Conservation (phyloP, 192 early-diverging fungal genomes). For the Podila epigama region DNA sequence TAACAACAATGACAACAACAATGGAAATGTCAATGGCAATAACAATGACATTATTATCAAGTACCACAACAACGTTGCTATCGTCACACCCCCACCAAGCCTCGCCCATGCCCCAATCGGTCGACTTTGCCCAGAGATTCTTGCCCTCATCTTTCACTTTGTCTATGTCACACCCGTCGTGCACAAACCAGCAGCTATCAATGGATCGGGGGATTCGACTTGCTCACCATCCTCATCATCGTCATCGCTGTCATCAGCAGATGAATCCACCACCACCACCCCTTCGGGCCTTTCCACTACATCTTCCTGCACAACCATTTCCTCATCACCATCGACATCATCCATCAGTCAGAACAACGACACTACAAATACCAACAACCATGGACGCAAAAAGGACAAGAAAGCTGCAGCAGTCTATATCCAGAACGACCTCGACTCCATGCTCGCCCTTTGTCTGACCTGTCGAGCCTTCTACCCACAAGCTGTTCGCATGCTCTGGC, state of each 20-base stretch:
- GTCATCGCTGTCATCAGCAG: not conserved
- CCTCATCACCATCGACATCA: not conserved
- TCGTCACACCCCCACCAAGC: too few species aligned
- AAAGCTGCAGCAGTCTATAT: conserved; percentile 19
- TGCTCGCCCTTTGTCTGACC: conserved; percentile 36
- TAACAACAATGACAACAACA: too few species aligned
- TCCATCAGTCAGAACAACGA: not conserved
- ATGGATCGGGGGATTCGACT: not conserved
- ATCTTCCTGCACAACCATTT: too few species aligned
- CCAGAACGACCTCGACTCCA: conserved; percentile 32
- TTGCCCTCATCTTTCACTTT: conserved; percentile 42
- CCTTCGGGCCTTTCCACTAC: too few species aligned
- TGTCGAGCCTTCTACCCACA: conserved; percentile 46
- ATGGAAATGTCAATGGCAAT: too few species aligned
- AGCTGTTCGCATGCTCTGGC: conserved; percentile 42
- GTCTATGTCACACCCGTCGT: conserved; percentile 50
- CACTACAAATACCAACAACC: not conserved
- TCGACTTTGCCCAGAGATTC: conserved; percentile 39
- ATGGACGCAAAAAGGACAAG: conserved; percentile 14
- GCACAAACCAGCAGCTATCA: not conserved
- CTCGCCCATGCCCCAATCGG: conserved; percentile 6
- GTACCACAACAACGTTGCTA: too few species aligned
- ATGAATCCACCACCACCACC: too few species aligned
- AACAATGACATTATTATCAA: too few species aligned
- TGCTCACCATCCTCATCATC: not conserved